Conservation (phyloP, 1,284 basidiomycete species). For the Puccinia horiana region DNA sequence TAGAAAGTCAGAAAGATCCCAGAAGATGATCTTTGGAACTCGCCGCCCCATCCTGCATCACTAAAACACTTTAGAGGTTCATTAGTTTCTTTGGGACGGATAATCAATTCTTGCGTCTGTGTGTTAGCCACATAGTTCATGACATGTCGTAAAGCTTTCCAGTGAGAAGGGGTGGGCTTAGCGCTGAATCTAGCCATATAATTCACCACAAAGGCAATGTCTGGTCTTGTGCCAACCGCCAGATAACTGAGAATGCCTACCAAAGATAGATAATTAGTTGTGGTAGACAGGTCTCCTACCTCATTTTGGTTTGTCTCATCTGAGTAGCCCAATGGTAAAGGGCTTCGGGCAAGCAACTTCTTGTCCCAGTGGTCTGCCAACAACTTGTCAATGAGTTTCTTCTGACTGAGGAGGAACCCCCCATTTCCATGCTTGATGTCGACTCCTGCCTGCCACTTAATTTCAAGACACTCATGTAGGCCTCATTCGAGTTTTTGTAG, state of each 20-base stretch:
- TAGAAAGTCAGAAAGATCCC: background rate
- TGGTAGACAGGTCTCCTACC: background rate
- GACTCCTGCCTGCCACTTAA: too few relatives aligned
- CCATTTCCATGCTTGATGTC: too few relatives aligned
- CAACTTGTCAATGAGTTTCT: too few relatives aligned
- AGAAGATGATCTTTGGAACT: background rate
- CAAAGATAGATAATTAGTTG: background rate
- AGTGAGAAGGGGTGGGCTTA: background rate
- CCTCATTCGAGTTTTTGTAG: too few relatives aligned
- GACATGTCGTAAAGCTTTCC: background rate
- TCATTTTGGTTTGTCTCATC: background rate
- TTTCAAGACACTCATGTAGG: background rate
- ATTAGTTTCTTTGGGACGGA: background rate
- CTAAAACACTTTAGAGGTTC: background rate
- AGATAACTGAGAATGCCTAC: background rate
- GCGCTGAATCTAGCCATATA: background rate
- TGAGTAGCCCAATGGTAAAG: background rate
- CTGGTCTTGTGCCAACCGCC: too few relatives aligned
- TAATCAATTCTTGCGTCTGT: background rate
- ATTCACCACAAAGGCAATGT: conserved; percentile 2
- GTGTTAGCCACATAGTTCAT: background rate
- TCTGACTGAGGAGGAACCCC: too few relatives aligned
- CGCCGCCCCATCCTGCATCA: background rate
- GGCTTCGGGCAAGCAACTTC: background rate
- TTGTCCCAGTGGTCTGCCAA: background rate